Conservation (phyloP, 495 filamentous ascomycete species). For the Xylaria bambusicola region DNA sequence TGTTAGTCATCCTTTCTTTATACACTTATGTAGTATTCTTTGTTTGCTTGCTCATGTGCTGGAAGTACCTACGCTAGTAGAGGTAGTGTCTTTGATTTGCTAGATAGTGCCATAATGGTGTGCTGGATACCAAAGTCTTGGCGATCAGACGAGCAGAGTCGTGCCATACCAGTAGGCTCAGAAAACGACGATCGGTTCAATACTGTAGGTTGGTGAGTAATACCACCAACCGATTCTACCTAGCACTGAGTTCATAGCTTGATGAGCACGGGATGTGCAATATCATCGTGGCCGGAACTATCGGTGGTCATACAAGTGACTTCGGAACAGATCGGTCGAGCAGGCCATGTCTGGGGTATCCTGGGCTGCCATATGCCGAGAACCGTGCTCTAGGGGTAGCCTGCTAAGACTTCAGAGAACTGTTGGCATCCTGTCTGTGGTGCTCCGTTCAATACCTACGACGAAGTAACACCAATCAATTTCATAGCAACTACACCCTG, state of each 20-base stretch:
- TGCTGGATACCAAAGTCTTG: conserved; percentile 15
- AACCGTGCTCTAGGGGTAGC: no score
- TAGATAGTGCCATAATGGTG: conserved; percentile 5
- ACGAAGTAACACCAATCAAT: conserved; percentile 5
- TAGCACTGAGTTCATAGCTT: no score
- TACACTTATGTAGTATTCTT: neutral
- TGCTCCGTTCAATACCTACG: no score
- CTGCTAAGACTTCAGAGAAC: no score
- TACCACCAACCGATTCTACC: no score
- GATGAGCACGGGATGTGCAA: no score
- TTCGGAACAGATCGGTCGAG: no score
- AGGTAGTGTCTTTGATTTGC: neutral
- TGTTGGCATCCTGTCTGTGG: no score
- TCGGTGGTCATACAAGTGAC: neutral
- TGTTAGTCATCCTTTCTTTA: neutral
- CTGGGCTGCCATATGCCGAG: conserved; percentile 9
- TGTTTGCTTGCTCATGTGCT: no score
- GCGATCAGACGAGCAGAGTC: conserved; percentile 16
- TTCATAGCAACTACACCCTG: neutral
- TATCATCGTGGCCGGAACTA: no score
- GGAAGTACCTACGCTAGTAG: no score
- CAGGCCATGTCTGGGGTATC: conserved; percentile 8
- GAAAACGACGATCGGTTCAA: neutral
- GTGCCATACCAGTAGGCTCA: conserved; percentile 10
- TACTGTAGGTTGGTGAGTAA: conserved; percentile 6